phyloP scores from a whole-genome alignment of 2,329 filamentous ascomycete genomes.

The Grosmannia huntii region DNA sequence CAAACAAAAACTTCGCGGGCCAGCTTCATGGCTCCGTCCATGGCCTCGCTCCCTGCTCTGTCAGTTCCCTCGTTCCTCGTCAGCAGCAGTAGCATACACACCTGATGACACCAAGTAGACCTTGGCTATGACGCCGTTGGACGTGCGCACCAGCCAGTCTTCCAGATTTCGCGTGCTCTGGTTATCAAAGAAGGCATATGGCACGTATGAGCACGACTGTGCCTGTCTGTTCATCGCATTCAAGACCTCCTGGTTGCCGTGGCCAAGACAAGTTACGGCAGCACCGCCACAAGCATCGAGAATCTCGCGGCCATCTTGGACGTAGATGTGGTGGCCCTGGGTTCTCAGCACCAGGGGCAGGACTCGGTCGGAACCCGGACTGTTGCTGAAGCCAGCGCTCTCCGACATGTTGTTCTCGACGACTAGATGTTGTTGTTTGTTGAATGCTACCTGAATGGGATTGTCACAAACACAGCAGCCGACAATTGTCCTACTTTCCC shows the following conservation, averaged over 20 bases:
- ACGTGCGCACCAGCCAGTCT: conserved; percentile 25
- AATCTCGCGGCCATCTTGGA: conserved; percentile 36
- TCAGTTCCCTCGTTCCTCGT: neutral
- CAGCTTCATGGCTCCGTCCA: conserved; percentile 56
- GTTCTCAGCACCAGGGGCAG: conserved; percentile 1
- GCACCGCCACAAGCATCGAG: conserved; percentile 64
- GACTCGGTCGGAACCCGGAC: neutral
- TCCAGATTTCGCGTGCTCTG: conserved; percentile 34
- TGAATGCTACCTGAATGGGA: neutral
- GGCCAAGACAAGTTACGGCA: conserved; percentile 59
- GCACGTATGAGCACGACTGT: conserved; percentile 16
- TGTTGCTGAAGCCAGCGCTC: neutral
- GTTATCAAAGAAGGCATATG: conserved; percentile 38
- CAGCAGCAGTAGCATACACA: conserved; percentile 12
- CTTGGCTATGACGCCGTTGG: conserved; percentile 21
- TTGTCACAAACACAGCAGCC: neutral
- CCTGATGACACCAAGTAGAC: conserved; percentile 25
- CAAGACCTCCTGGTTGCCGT: conserved; percentile 48
- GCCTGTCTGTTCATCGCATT: conserved; percentile 45
- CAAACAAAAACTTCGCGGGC: conserved; percentile 54
- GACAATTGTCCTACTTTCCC: neutral
- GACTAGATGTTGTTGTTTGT: neutral
- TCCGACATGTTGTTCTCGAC: neutral
- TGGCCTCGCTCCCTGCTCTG: conserved; percentile 49
- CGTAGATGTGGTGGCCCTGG: conserved; percentile 1